Evolutionary conservation across 164 flowering plant genomes (phyloP), one percentile per base, ranked within the genome.

Genomic region (Magnolia sinica): DNA sequence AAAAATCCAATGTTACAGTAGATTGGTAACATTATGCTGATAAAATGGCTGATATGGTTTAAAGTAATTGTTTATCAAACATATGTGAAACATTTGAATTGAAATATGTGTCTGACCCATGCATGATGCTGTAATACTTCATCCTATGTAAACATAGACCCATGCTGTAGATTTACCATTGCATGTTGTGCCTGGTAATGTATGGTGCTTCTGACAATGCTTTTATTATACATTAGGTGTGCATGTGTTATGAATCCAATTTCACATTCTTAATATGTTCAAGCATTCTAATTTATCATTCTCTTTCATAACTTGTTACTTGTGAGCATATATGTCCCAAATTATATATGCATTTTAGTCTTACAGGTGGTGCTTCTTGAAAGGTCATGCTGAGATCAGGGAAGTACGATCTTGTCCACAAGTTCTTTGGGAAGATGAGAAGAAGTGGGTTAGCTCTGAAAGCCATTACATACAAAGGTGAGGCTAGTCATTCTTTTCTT

Each of bases 361-460:
- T 90, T 85, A 89, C 83, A 74, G 76, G 86, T 71, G 76, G 72
- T 89, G 77, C 78, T 89, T 91, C 79, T 85, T 90, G 83, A 78
- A 86, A 96, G 99, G 99, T 94, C 73, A 96, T 94, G 99, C 79
- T 96, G 85, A 82, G 81, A 76, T 89, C 95, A 67, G 91, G 92
- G 82, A 94, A 92, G 84, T 92, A 89, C 81, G 95, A 94, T 58
- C 90, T 83, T 76, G 98, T 96, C 69, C 91, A 91, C 76, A 83
- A 87, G 74, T 85, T 82, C 81, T 96, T 94, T 75, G 80, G 76
- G 76, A 94, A 87, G 83, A 89, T 94, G 97, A 86, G 72, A 76
- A 87, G 82, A 81, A 89, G 88, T 73, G 97, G 98, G 59, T 87
- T 84, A 80, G 83, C 89, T 82, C 88, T 87, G 29, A 91, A 85